Evolutionary conservation across 225 moss, liverwort and hornwort genomes (phyloP), one percentile per base, ranked within the genome.

Genomic region (Antitrichia curtipendula): DNA sequence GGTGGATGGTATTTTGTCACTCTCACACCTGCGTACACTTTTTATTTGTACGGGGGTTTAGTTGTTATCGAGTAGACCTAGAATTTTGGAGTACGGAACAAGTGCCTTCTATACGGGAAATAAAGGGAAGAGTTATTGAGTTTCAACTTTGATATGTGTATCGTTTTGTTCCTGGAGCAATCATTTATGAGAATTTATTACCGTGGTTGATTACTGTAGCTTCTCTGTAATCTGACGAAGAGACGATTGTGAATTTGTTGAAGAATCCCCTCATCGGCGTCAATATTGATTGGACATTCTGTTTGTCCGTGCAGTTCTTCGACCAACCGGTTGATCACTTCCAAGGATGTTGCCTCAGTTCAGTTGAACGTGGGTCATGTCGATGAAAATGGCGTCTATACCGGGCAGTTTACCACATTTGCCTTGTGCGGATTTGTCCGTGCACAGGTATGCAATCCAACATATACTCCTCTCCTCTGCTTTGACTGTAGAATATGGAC

Each of bases 271-370:
- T 79, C n/a, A 36, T 32, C 41, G 66, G 43, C 16, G 65, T 66
- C 11, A 81, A 36, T 63, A 16, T 53, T 87, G 82, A 87, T 73
- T 60, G 82, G 34, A 64, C 8, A 11, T 75, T 64, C 8, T 86
- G 68, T 87, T 81, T 71, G 36, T 72, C 21, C 40, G 36, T 80
- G 66, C 87, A 91, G 91, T 75, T 89, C 91, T 60, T 91, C 89
- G 60, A 91, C 89, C 87, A 91, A 91, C 61, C 84, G 91, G 91
- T 91, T 89, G 91, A 91, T 91, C 66, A 91, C 91, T 86, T 89
- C 91, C 50, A 91, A 91, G 89, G 91, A 91, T 83, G 88, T 89
- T 54, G 62, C 89, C 64, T 91, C 91, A 25, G 91, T 91, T 43
- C 91, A 91, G 75, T 84, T 91, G 89, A 91, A 89, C 76, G 89